phyloP scores from a whole-genome alignment of 371 early-diverging fungal genomes.

The Phascolomyces articulosus region DNA sequence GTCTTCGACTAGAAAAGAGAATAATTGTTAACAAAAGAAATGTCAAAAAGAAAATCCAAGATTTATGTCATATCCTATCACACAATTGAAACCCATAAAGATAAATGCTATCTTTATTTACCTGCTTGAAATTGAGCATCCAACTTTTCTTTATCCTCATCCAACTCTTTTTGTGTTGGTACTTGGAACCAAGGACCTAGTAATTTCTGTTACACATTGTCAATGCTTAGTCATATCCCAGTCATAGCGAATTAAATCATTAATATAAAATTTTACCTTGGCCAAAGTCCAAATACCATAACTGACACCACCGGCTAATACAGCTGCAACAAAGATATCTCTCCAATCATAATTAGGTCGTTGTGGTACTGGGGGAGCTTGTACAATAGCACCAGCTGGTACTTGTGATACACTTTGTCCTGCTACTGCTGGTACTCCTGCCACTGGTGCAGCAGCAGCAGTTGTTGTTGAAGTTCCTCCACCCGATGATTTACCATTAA shows the following conservation, averaged over 20 bases:
- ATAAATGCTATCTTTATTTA: slow-evolving; percentile 1
- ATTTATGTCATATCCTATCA: too few species aligned
- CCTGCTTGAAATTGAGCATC: slow-evolving; percentile 75
- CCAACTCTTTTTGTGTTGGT: slow-evolving; percentile 70
- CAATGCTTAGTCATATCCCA: not conserved
- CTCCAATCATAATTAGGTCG: slow-evolving; percentile 86
- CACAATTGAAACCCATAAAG: too few species aligned
- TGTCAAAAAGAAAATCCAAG: too few species aligned
- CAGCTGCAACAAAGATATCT: slow-evolving; percentile 90
- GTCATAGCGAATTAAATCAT: not conserved
- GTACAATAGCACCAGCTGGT: slow-evolving; percentile 3
- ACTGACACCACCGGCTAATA: slow-evolving; percentile 85
- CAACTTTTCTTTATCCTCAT: slow-evolving; percentile 74
- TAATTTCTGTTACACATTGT: slow-evolving; percentile 3
- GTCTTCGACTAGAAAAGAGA: slow-evolving; percentile 39
- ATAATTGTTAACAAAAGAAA: too few species aligned
- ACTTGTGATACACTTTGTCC: slow-evolving; percentile 15
- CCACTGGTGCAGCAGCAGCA: slow-evolving; percentile 18
- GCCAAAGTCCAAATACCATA: slow-evolving; percentile 84
- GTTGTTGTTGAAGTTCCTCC: slow-evolving; percentile 24
- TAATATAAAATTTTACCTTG: slow-evolving; percentile 55
- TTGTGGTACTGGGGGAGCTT: slow-evolving; percentile 64
- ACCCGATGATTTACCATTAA: slow-evolving; percentile 43
- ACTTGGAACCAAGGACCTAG: slow-evolving; percentile 72
- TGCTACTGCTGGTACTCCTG: slow-evolving; percentile 13